Evolutionary conservation across 305 asterid genomes (phyloP).

Genomic region (Fraxinus angustifolia): DNA sequence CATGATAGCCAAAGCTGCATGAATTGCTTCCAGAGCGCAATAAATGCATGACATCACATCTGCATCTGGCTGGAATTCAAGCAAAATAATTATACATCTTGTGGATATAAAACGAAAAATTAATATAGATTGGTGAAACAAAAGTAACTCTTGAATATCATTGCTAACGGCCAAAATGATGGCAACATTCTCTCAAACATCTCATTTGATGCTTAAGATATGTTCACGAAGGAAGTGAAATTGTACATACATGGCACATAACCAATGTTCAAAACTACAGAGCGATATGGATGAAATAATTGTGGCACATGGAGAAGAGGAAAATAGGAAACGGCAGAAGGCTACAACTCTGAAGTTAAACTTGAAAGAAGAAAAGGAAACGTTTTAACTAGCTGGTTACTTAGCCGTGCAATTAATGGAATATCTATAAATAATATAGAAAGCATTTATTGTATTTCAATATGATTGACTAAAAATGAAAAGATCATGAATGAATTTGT

Average conservation of each 20-base stretch:
- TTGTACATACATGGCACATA: neutral
- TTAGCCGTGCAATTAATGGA: neutral
- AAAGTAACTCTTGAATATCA: conserved; percentile 7
- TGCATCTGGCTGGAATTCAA: conserved; percentile 70
- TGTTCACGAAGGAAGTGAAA: neutral
- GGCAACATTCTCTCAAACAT: conserved; percentile 14
- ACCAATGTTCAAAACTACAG: neutral
- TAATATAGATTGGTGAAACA: neutral
- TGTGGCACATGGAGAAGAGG: neutral
- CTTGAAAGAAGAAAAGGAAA: neutral
- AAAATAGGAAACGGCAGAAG: neutral
- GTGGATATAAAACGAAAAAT: neutral
- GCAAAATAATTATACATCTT: conserved; percentile 21
- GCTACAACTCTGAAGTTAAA: neutral
- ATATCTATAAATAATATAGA: neutral
- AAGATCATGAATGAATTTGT: neutral
- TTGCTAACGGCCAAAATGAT: conserved; percentile 13
- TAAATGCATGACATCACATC: conserved; percentile 69
- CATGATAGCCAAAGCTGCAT: conserved; percentile 87
- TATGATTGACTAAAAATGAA: neutral
- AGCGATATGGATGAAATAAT: neutral
- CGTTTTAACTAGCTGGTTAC: neutral
- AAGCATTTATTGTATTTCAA: neutral
- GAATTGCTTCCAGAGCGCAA: conserved; percentile 88
- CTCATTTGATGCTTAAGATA: neutral